phyloP scores from a whole-genome alignment of 2,329 filamentous ascomycete genomes.

The Scorias spongiosa region DNA sequence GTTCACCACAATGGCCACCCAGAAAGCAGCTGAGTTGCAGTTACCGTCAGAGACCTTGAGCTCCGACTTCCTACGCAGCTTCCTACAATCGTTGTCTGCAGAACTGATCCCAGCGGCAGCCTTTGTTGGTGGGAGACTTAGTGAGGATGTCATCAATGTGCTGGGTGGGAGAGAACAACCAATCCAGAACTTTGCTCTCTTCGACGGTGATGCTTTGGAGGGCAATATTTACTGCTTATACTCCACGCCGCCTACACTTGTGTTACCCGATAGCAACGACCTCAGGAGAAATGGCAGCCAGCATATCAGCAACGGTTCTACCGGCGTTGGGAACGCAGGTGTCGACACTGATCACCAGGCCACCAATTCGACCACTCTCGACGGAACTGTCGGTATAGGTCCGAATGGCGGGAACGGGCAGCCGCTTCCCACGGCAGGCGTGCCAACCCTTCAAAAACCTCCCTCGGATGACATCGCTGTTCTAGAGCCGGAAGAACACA shows the following conservation, averaged over 20 bases:
- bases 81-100: constrained; percentile 70
- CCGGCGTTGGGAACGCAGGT: neutral
- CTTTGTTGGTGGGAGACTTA: constrained; percentile 75
- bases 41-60: constrained; percentile 30
- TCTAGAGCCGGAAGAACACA: too few relatives aligned
- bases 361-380: neutral
- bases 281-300: neutral
- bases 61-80: constrained; percentile 57
- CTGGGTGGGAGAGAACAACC: constrained; percentile 83
- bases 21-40: constrained; percentile 55
- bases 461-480: too few relatives aligned
- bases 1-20: constrained; percentile 65
- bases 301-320: neutral
- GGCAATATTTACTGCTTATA: constrained; percentile 62
- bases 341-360: neutral
- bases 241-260: constrained; percentile 15
- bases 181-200: constrained; percentile 85
- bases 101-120: constrained; percentile 80
- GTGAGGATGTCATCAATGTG: constrained; percentile 95
- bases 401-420: too few relatives aligned
- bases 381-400: neutral
- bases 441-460: too few relatives aligned
- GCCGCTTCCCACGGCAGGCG: too few relatives aligned
- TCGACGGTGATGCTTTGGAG: constrained; percentile 70
- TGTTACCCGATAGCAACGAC: constrained; percentile 3